Conservation (phyloP, 345 rosid species). For the Anastatica hierochuntica region DNA sequence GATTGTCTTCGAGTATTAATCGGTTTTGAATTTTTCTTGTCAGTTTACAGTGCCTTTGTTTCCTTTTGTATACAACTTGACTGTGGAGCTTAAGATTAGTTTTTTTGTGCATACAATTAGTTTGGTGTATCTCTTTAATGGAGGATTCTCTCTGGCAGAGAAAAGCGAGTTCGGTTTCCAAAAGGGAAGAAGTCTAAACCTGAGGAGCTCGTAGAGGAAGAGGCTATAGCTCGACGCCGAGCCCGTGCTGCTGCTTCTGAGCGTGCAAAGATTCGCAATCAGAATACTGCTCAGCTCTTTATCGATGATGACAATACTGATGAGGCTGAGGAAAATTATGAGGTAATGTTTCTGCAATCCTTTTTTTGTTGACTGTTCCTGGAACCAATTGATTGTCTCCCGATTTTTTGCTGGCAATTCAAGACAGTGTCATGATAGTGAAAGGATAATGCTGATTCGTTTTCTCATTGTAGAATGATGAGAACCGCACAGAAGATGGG, state of each 20-base stretch:
- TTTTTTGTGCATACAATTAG: constrained; percentile 15
- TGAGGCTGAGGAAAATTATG: constrained; percentile 56
- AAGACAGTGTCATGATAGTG: constrained; percentile 12
- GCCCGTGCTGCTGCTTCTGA: constrained; percentile 68
- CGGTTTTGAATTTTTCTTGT: background rate
- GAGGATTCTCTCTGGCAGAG: constrained; percentile 38
- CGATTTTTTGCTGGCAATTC: background rate
- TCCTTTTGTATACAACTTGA: constrained; percentile 9
- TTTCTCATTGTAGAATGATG: constrained; percentile 54
- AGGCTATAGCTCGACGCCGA: constrained; percentile 27
- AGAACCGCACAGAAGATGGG: constrained; percentile 75
- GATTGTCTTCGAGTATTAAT: constrained; percentile 3
- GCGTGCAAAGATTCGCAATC: constrained; percentile 67
- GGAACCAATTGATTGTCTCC: background rate
- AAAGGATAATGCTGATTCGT: constrained; percentile 19
- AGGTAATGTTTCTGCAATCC: constrained; percentile 34
- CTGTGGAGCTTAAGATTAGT: constrained; percentile 7
- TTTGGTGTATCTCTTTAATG: constrained; percentile 15
- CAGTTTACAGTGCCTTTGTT: constrained; percentile 12
- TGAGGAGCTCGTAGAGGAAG: constrained; percentile 33
- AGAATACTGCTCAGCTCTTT: constrained; percentile 43
- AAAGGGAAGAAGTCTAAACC: constrained; percentile 81
- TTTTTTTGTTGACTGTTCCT: background rate
- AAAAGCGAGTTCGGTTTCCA: constrained; percentile 81
- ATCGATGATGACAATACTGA: constrained; percentile 43